A percentile compares a stretch with the other conserved stretches of the same genome.
These are phyloP conservation scores for Aspergillus quadrilineatus DNA, from an alignment of 2,329 filamentous ascomycete species.

Conservation along the genomic window DNA sequence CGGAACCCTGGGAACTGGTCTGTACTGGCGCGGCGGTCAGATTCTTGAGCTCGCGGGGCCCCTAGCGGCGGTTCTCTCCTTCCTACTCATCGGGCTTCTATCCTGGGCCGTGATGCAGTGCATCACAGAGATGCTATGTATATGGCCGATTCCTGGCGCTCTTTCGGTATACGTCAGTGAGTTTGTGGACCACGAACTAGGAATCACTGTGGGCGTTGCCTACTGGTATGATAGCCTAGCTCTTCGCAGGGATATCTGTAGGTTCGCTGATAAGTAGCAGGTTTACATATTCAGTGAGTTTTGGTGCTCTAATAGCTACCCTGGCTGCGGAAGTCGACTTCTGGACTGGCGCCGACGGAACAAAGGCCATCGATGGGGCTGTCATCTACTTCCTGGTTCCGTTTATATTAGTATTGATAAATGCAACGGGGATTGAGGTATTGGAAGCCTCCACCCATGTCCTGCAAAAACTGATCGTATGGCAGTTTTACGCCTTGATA, in stretches of 20 bases:
- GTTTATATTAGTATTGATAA: neutral
- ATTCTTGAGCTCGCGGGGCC: constrained; percentile 4
- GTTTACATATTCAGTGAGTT: constrained; percentile 2
- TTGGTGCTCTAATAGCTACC: neutral
- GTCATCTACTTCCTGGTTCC: neutral
- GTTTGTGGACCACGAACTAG: constrained; percentile 4
- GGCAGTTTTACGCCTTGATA: neutral
- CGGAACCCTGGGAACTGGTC: neutral
- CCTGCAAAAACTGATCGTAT: neutral
- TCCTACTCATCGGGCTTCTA: neutral
- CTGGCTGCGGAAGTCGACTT: constrained; percentile 2
- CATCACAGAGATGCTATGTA: constrained; percentile 5
- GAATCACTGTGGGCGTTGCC: constrained; percentile 3
- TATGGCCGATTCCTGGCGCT: constrained; percentile 5
- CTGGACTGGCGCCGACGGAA: neutral
- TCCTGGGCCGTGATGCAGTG: constrained; percentile 6
- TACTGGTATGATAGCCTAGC: neutral
- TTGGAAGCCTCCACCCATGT: too few relatives aligned
- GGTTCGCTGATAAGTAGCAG: neutral
- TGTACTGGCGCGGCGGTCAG: constrained; percentile 7
- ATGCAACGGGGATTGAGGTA: neutral
- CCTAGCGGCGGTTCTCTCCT: neutral
- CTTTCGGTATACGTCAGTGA: constrained; percentile 4
- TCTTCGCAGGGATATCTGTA: neutral
- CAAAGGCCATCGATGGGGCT: neutral